Conservation (phyloP, 805 yeast genomes). For the Kuraishia capsulata region DNA sequence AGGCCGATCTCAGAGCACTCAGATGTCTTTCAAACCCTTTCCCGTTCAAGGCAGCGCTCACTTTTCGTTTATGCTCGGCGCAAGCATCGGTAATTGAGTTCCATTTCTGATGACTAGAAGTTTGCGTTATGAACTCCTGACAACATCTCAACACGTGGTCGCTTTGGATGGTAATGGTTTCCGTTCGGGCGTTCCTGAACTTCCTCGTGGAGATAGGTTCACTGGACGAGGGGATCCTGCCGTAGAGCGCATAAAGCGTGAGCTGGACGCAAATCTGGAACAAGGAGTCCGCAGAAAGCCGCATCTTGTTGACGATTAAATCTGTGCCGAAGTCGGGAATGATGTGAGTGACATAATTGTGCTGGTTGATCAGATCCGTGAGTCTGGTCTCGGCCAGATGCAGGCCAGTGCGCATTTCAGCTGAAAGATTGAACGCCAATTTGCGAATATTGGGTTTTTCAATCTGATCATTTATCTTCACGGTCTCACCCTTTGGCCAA, state of each 20-base stretch:
- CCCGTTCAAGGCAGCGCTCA: slow-evolving; percentile 48
- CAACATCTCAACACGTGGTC: slow-evolving; percentile 41
- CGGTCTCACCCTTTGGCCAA: slow-evolving; percentile 34
- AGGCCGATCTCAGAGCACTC: slow-evolving; percentile 51
- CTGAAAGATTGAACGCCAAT: slow-evolving; percentile 29
- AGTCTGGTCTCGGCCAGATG: slow-evolving; percentile 51
- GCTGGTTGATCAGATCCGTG: slow-evolving; percentile 50
- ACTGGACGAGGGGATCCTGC: slow-evolving; percentile 27
- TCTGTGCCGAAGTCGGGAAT: slow-evolving; percentile 20
- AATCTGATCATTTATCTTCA: slow-evolving; percentile 18
- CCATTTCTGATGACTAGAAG: slow-evolving; percentile 38
- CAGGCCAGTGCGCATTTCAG: slow-evolving; percentile 36
- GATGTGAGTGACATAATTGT: slow-evolving; percentile 36
- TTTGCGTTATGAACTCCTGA: slow-evolving; percentile 54
- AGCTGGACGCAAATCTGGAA: slow-evolving; percentile 45
- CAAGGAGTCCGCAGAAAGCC: slow-evolving; percentile 39
- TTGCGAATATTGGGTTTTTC: slow-evolving; percentile 25
- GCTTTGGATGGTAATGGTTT: slow-evolving; percentile 57
- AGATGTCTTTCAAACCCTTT: slow-evolving; percentile 68
- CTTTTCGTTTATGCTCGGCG: slow-evolving; percentile 36
- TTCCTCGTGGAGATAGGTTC: slow-evolving; percentile 58
- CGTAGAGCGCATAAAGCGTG: slow-evolving; percentile 46
- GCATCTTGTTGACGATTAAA: slow-evolving; percentile 27
- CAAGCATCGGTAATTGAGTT: slow-evolving; percentile 40
- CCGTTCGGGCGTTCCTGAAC: slow-evolving; percentile 63